Evolutionary conservation across 371 early-diverging fungal species (phyloP).

Genomic region (Thermomucor indicae-seudaticae): DNA sequence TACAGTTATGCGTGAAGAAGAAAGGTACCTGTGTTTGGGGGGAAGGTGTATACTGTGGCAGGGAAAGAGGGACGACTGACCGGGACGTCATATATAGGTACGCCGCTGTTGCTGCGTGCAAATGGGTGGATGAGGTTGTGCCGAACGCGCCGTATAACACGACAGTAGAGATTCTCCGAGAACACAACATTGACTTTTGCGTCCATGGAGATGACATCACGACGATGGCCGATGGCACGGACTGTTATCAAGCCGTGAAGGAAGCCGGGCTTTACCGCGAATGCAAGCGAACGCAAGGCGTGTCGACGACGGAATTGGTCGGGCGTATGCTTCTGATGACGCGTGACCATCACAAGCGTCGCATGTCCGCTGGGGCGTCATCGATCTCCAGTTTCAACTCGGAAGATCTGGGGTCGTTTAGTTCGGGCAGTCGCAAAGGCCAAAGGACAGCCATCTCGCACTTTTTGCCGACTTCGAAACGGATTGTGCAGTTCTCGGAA

Average conservation of each 20-base stretch:
- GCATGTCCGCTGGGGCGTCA: conserved; percentile 33
- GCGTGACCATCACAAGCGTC: conserved; percentile 77
- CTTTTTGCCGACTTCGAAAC: conserved; percentile 82
- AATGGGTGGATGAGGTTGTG: conserved; percentile 95
- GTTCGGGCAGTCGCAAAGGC: conserved; percentile 30
- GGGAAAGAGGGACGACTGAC: background rate
- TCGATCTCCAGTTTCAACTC: conserved; percentile 60
- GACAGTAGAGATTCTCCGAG: conserved; percentile 74
- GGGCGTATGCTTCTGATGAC: conserved; percentile 94
- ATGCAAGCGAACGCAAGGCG: conserved; percentile 91
- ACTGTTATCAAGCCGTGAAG: conserved; percentile 93
- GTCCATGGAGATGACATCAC: conserved; percentile 97
- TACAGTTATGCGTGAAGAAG: conserved; percentile 93
- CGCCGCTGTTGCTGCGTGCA: conserved; percentile 92
- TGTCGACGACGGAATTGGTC: conserved; percentile 94
- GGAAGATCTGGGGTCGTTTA: conserved; percentile 60
- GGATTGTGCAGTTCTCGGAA: conserved; percentile 86
- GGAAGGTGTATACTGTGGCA: background rate
- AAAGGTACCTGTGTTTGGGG: conserved; percentile 74
- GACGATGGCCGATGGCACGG: conserved; percentile 90
- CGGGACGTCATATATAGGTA: conserved; percentile 49
- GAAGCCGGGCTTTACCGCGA: conserved; percentile 92
- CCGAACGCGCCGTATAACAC: conserved; percentile 93
- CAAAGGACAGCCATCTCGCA: conserved; percentile 64
- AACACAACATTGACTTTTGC: conserved; percentile 86